Base-by-base conservation (phyloP, 2,329 filamentous ascomycete species). In the Fusarium goolgardi region DNA sequence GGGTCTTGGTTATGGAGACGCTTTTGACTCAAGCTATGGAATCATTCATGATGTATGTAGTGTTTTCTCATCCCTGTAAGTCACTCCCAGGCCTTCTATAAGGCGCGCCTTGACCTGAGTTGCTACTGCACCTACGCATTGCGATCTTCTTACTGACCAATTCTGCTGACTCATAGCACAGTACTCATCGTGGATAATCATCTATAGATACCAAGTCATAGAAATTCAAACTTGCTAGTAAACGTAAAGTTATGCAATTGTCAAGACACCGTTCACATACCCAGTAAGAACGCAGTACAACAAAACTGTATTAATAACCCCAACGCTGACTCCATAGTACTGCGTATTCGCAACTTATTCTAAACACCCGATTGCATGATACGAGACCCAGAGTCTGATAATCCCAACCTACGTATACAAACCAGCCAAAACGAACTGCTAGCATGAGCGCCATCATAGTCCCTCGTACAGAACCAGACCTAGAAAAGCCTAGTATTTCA, bases 361-460 rank as follows among this genome's bases (percentile, higher is more conserved):
- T 65, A 70, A 70, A 67, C 65, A 69, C 68, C 44, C 39, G 40
- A 56, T 60, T 65, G 55, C 65, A 70, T 50, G 50, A 58, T 52
- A 70, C 54, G 53, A 64, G 61, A 60, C 57, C 49, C 16, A 45
- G n/a, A 54, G 47, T 49, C 63, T 57, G 16, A 46, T 37, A 56
- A 61, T n/a, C 32, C 51, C 51, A 61, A 34, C 50, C 63, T 72
- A 67, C 73, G 69, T 73, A 73, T 69, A 71, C 65, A 73, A 71
- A 64, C 67, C 61, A 68, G 65, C 67, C 40, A 66, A 51, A 62
- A 66, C 59, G 53, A 59, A 65, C 63, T 69, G 69, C 65, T 70
- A 73, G 66, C 70, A 59, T 59, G 51, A 77, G 73, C 74, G 69
- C 75, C 69, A 20, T 47, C 55, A 59, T 46, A 40, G 23, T 11